Base-by-base conservation (phyloP, 768 basidiomycete genomes). In the Suillus decipiens region DNA sequence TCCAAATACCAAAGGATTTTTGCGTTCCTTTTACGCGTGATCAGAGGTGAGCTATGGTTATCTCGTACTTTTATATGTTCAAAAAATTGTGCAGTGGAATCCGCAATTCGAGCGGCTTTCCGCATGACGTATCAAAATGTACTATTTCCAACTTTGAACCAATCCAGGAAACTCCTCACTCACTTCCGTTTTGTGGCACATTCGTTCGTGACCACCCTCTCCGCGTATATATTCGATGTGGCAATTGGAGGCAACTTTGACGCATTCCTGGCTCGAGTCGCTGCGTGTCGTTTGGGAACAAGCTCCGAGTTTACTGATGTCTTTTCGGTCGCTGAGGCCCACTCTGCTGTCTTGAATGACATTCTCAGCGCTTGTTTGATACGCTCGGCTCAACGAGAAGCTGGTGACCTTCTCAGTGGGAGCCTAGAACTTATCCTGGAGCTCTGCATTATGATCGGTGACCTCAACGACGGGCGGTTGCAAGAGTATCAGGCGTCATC, bases 1-100 rank as follows among this genome's bases (percentile, higher is more conserved):
- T 87, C 84, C 6, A 96, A 95, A 72, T 96, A 96, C 70, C 92
- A 95, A 66, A 80, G 90, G 45, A 79, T 95, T 64, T 94, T 95
- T 72, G 82, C 89, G 0, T 88, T 95, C 68, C 82, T 94, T 54
- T 77, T 96, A 39, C 83, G 93, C 36, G 77, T 96, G 45, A 81
- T 89, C 69, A 82, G 95, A 83, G 93, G 94, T 89, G 67, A 31
- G 80, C 73, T 28, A 60, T 34, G 17, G 36, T 19, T 39, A 28
- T 62, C 12, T 28, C 28, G 50, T 42, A 24, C 22, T 41, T 31
- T 11, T 17, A 15, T 43, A 22, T 28, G 36, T 24, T 19, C 43
- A 67, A 51, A 57, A 34, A 63, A 11, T 39, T 36, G 51, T 53
- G 12, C 61, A 90, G 93, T 91, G 22, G 87, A 92, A 72, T 83